Percentiles rank a stretch among this genome's conserved stretches.
These are phyloP conservation scores for Xylona heveae DNA, from an alignment of 495 filamentous ascomycete species.

Conservation along the genomic window DNA sequence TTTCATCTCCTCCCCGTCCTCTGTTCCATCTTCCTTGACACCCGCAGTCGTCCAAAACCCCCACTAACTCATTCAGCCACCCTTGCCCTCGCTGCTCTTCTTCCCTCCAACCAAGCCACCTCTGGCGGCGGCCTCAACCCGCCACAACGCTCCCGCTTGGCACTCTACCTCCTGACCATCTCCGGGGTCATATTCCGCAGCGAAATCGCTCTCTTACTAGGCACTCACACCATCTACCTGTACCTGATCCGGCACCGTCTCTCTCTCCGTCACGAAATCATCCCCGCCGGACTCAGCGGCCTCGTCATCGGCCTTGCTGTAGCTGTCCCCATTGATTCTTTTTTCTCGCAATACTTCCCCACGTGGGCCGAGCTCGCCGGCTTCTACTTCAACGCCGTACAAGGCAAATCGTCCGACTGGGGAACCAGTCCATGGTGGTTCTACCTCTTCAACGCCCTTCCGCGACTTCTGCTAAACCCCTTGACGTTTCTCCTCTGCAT, in stretches of 20 bases:
- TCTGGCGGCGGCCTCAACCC: constrained; percentile 1
- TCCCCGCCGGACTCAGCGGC: constrained; percentile 47
- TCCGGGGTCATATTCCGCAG: constrained; percentile 77
- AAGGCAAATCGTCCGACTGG: constrained; percentile 61
- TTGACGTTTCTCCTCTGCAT: constrained; percentile 37
- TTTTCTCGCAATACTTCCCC: constrained; percentile 65
- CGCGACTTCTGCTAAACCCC: constrained; percentile 69
- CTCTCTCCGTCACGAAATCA: constrained; percentile 23
- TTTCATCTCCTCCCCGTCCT: not conserved
- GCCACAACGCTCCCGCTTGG: constrained; percentile 26
- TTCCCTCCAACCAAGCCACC: constrained; percentile 22
- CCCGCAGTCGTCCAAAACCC: constrained; percentile 1
- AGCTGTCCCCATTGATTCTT: constrained; percentile 62
- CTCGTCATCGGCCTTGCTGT: constrained; percentile 34
- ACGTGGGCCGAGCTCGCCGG: constrained; percentile 82
- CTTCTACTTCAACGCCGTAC: constrained; percentile 81
- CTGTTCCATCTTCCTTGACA: not conserved
- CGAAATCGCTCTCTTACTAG: constrained; percentile 69
- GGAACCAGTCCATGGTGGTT: constrained; percentile 66
- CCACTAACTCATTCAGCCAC: constrained; percentile 27
- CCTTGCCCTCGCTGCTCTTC: constrained; percentile 43
- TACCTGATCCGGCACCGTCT: constrained; percentile 30
- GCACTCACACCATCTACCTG: constrained; percentile 30
- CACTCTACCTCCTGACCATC: constrained; percentile 56
- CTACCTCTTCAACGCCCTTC: constrained; percentile 66